Evolutionary conservation across 345 rosid genomes (phyloP).

Genomic region (Citrus maxima): DNA sequence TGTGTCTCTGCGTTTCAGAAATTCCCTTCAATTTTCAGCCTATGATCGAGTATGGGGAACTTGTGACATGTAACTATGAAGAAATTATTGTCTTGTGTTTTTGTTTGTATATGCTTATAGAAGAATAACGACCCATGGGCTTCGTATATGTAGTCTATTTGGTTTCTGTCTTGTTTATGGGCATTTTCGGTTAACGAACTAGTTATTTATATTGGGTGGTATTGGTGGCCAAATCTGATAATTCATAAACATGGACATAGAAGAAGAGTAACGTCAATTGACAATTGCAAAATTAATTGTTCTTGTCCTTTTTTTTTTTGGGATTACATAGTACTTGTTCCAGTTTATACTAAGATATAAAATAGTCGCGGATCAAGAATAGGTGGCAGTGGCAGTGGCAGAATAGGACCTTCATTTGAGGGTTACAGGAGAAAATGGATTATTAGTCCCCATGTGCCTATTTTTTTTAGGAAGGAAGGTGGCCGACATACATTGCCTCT

Average conservation of each 20-base stretch:
- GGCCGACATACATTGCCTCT: background rate
- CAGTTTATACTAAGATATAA: too few relatives aligned
- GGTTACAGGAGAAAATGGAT: background rate
- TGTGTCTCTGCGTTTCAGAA: conserved; percentile 7
- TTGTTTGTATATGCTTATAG: too few relatives aligned
- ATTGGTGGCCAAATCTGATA: background rate
- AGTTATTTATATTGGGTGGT: background rate
- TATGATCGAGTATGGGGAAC: background rate
- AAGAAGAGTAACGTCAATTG: too few relatives aligned
- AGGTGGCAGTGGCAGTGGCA: too few relatives aligned
- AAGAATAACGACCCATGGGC: background rate
- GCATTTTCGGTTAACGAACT: background rate
- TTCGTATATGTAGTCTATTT: background rate
- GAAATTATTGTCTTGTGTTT: too few relatives aligned
- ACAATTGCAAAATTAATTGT: too few relatives aligned
- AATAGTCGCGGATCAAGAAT: too few relatives aligned
- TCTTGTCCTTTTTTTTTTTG: too few relatives aligned
- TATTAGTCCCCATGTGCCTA: background rate
- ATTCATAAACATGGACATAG: background rate
- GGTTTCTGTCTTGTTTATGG: background rate
- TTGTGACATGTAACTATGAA: background rate
- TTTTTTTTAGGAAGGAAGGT: too few relatives aligned
- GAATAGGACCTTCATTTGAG: background rate
- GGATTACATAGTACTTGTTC: too few relatives aligned
- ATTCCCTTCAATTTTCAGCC: background rate